Conservation (phyloP, 768 basidiomycete species). For the Lactarius akahatsu region DNA sequence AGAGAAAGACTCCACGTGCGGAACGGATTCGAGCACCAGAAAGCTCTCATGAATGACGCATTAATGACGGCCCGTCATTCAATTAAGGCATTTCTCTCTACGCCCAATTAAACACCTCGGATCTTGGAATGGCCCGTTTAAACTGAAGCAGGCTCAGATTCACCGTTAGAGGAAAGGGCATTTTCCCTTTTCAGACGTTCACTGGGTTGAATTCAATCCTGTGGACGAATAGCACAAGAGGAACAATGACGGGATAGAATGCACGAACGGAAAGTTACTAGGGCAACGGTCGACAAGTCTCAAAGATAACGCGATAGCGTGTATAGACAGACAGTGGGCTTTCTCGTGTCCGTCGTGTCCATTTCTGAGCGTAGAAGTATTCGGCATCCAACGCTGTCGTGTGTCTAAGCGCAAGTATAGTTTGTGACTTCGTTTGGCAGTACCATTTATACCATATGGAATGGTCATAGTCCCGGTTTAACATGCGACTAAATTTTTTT, state of each 20-base stretch:
- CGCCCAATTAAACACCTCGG: background rate
- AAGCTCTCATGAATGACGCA: too few relatives aligned
- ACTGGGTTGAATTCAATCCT: background rate
- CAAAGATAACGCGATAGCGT: background rate
- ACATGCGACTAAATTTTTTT: background rate
- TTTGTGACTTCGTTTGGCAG: background rate
- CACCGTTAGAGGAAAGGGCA: conserved; percentile 2
- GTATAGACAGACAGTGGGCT: background rate
- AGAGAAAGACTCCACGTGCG: too few relatives aligned
- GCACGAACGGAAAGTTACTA: background rate
- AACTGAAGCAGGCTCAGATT: background rate
- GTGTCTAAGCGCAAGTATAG: background rate
- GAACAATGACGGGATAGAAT: background rate
- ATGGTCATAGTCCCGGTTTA: background rate
- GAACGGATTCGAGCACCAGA: too few relatives aligned
- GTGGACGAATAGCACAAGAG: background rate
- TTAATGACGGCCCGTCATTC: too few relatives aligned
- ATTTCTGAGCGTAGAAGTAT: background rate
- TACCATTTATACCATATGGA: background rate
- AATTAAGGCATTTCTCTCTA: background rate
- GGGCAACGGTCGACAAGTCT: background rate
- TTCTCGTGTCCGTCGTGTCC: background rate
- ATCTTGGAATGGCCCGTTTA: background rate
- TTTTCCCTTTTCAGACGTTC: background rate
- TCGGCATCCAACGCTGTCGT: too few relatives aligned